Evolutionary conservation across 208 protist species (phyloP).

Genomic region (Acanthamoeba castellanii): DNA sequence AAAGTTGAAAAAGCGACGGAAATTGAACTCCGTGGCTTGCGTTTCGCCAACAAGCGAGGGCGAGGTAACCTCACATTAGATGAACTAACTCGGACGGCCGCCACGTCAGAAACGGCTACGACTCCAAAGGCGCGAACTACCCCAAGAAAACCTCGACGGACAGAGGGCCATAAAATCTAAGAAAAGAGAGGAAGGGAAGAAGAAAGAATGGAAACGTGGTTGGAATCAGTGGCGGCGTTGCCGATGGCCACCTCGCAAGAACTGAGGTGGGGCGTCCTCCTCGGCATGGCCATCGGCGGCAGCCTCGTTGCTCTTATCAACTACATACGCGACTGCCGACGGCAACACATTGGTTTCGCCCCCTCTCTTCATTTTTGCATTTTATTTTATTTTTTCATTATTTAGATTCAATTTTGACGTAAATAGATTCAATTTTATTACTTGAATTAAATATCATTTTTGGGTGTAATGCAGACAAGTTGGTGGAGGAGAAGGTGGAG

Average conservation of each 20-base stretch:
- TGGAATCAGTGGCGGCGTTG: background rate
- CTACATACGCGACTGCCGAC: conserved; percentile 3
- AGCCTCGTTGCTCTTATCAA: background rate
- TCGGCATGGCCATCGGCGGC: conserved; percentile 2
- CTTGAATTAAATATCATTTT: background rate
- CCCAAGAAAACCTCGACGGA: background rate
- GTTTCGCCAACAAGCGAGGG: too few relatives aligned
- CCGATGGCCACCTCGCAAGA: background rate
- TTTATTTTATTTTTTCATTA: background rate
- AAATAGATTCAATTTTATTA: background rate
- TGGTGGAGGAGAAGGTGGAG: conserved; percentile 51
- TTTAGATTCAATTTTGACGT: background rate
- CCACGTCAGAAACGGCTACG: too few relatives aligned
- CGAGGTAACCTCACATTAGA: too few relatives aligned
- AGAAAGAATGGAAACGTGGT: background rate
- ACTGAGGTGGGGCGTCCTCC: background rate
- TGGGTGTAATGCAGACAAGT: background rate
- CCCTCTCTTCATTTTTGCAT: background rate
- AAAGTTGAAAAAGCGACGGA: too few relatives aligned
- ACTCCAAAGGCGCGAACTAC: too few relatives aligned
- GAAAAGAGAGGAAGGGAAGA: background rate
- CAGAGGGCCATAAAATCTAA: background rate
- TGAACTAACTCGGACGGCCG: too few relatives aligned
- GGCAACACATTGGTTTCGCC: background rate
- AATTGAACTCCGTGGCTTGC: too few relatives aligned